Percentiles rank a stretch among this genome's conserved stretches.
Conservation (phyloP, 306 rosid genomes). For the Luffa acutangula region DNA sequence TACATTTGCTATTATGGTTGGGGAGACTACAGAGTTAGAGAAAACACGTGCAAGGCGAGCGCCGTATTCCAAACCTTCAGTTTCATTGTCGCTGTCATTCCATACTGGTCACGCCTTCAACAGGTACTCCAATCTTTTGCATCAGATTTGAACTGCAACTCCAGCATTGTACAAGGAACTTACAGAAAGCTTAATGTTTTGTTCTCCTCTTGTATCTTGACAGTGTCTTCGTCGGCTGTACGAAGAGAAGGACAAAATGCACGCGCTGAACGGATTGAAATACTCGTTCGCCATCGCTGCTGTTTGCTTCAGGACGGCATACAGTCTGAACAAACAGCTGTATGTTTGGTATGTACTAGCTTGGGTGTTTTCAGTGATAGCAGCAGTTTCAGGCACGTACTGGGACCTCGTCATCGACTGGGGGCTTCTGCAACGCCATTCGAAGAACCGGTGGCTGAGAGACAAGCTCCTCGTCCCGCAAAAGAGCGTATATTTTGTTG, state of each 20-base stretch:
- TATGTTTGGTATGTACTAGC: slow-evolving; percentile 28
- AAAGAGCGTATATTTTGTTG: slow-evolving; percentile 42
- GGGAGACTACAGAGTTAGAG: slow-evolving; percentile 46
- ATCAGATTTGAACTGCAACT: not conserved
- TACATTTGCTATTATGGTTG: slow-evolving; percentile 62
- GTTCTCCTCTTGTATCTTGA: not conserved
- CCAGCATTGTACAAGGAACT: not conserved
- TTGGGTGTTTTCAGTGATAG: slow-evolving; percentile 30
- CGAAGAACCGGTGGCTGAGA: slow-evolving; percentile 62
- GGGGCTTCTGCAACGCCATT: slow-evolving; percentile 53
- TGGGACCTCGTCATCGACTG: slow-evolving; percentile 69
- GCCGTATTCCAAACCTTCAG: slow-evolving; percentile 26
- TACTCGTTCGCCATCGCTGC: slow-evolving; percentile 54
- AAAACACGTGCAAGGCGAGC: slow-evolving; percentile 20
- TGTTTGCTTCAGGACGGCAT: slow-evolving; percentile 45
- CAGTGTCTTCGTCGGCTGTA: slow-evolving; percentile 51
- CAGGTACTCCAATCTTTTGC: slow-evolving; percentile 26
- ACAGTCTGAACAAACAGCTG: slow-evolving; percentile 9
- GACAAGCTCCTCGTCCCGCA: slow-evolving; percentile 53
- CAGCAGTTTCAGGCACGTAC: slow-evolving; percentile 40
- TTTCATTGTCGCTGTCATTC: slow-evolving; percentile 38
- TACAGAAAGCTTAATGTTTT: not conserved
- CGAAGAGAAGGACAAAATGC: slow-evolving; percentile 54
- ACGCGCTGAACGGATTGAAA: slow-evolving; percentile 46
- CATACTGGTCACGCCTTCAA: slow-evolving; percentile 49